A percentile compares a stretch with the other conserved stretches of the same genome.
These are phyloP conservation scores for Pugionium cornutum DNA, from an alignment of 345 rosid species.

Conservation along the genomic window DNA sequence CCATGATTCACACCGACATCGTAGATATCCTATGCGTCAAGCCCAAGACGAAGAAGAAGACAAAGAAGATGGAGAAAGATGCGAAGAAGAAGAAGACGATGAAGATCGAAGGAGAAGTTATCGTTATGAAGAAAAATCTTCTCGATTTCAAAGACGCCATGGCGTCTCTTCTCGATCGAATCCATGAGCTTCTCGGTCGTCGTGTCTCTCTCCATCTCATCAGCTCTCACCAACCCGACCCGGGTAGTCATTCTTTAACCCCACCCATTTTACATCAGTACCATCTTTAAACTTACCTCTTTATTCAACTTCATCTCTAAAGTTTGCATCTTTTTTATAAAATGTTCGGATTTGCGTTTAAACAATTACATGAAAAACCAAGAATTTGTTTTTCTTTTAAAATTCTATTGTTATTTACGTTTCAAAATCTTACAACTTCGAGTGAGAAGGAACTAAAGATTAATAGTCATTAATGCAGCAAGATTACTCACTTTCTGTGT, in stretches of 20 bases:
- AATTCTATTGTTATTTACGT: not conserved
- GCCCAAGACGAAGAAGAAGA: constrained; percentile 33
- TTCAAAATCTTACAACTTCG: not conserved
- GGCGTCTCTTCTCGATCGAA: constrained; percentile 67
- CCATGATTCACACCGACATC: constrained; percentile 36
- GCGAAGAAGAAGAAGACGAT: constrained; percentile 24
- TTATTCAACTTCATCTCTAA: constrained; percentile 8
- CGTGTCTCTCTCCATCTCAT: constrained; percentile 69
- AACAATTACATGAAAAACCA: not conserved
- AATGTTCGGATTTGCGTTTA: too few species aligned
- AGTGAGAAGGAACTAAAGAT: not conserved
- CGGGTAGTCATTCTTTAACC: constrained; percentile 47
- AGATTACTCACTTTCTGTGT: not conserved
- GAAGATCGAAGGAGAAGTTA: constrained; percentile 57
- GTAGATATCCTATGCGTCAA: constrained; percentile 46
- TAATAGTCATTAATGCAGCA: not conserved
- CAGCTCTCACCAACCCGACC: constrained; percentile 54
- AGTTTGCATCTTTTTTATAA: not conserved
- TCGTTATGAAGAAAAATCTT: constrained; percentile 75
- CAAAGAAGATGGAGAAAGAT: constrained; percentile 30
- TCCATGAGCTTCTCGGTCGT: constrained; percentile 65
- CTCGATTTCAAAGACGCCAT: constrained; percentile 61
- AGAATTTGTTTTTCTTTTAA: not conserved
- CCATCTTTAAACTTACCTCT: not conserved
- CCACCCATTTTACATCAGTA: constrained; percentile 20